Evolutionary conservation across 2,329 filamentous ascomycete genomes (phyloP).

Genomic region (Pyrenochaeta sp.): DNA sequence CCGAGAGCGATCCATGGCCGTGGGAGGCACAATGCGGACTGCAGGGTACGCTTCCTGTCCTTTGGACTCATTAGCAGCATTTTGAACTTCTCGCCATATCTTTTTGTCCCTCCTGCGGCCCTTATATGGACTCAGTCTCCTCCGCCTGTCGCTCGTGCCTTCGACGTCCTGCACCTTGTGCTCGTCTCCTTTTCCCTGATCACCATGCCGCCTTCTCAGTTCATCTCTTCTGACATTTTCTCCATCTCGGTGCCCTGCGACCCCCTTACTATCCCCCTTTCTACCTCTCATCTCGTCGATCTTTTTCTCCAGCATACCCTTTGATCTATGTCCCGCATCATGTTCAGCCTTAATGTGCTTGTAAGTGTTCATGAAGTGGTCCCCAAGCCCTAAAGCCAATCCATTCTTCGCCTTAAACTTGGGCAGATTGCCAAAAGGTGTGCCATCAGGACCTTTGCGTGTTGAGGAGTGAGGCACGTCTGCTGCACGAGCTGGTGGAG

Average conservation of each 20-base stretch:
- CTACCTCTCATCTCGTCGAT: constrained; percentile 16
- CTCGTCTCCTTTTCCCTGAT: neutral
- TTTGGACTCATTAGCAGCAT: neutral
- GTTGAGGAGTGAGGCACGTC: constrained; percentile 3
- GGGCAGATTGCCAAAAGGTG: constrained; percentile 25
- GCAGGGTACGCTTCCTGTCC: neutral
- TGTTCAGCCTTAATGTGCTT: constrained; percentile 33
- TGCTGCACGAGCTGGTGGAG: neutral
- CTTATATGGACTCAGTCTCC: neutral
- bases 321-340: constrained; percentile 21
- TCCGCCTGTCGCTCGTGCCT: neutral
- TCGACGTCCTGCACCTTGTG: neutral
- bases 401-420: constrained; percentile 22
- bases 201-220: neutral
- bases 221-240: neutral
- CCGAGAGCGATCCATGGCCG: neutral
- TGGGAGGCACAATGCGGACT: neutral
- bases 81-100: neutral
- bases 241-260: neutral
- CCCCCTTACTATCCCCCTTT: neutral
- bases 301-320: constrained; percentile 21
- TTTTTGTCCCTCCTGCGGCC: neutral
- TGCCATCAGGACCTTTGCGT: constrained; percentile 23
- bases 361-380: constrained; percentile 30
- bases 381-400: constrained; percentile 25